Conservation (phyloP, 2,329 filamentous ascomycete genomes). For the Xylaria sp. region DNA sequence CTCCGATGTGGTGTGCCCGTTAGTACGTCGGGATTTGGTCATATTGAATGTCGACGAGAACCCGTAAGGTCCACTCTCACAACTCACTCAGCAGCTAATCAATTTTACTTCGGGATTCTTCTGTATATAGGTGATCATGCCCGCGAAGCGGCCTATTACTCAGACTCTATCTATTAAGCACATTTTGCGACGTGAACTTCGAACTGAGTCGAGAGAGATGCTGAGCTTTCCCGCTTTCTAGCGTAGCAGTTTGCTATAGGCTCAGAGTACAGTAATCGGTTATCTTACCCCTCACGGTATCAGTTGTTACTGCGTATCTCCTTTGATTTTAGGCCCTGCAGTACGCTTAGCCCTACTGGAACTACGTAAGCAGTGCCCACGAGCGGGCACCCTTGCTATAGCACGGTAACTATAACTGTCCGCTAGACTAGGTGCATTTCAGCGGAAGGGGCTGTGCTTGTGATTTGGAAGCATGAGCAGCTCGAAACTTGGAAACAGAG, state of each 20-base stretch:
- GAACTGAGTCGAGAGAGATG: not conserved
- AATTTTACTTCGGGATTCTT: not conserved
- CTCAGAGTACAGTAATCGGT: not conserved
- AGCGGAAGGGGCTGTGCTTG: not conserved
- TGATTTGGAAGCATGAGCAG: not conserved
- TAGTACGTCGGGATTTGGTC: not conserved
- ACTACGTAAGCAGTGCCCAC: not conserved
- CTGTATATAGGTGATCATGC: not conserved
- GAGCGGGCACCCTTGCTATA: not conserved
- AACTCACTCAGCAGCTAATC: not conserved
- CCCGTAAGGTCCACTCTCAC: not conserved
- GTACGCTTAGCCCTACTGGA: not conserved
- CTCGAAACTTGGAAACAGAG: not conserved
- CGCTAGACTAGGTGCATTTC: not conserved
- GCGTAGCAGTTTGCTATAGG: not conserved
- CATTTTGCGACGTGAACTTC: not conserved
- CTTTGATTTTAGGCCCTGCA: not conserved
- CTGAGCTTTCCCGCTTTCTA: not conserved
- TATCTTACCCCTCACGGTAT: not conserved
- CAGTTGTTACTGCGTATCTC: not conserved
- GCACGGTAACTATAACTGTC: not conserved
- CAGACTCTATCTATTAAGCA: not conserved
- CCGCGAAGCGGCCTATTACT: not conserved
- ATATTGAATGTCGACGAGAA: not conserved
- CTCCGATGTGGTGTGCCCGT: not conserved